Percentiles rank a stretch among this genome's conserved stretches.
phyloP scores from a whole-genome alignment of 768 basidiomycete genomes.

The Phylloporus sp. region DNA sequence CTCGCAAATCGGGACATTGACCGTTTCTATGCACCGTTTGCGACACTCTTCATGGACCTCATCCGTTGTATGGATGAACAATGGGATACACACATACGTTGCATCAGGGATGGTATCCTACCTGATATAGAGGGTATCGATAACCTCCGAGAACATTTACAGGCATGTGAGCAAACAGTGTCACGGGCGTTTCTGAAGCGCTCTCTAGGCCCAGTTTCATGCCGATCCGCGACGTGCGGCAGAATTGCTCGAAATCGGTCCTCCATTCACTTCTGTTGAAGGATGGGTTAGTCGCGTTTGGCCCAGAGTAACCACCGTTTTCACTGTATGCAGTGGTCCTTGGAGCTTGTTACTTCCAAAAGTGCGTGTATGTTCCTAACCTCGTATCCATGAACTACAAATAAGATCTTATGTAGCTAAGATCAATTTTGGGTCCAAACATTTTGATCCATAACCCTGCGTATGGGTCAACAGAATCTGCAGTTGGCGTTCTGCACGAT shows the following conservation, averaged over 20 bases:
- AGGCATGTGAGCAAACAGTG: constrained; percentile 1
- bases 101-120: constrained; percentile 11
- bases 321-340: not conserved
- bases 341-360: not conserved
- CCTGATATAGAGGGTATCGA: constrained; percentile 14
- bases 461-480: not conserved
- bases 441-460: not conserved
- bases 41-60: constrained; percentile 12
- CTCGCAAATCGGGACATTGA: constrained; percentile 1
- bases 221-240: constrained; percentile 14
- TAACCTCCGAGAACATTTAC: constrained; percentile 9
- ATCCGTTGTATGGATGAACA: constrained; percentile 15
- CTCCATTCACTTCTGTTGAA: not conserved
- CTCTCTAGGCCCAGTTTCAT: constrained; percentile 5
- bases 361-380: not conserved
- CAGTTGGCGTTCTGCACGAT: not conserved
- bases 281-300: not conserved
- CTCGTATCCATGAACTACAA: not conserved
- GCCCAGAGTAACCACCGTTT: not conserved
- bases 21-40: constrained; percentile 1
- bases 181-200: not conserved
- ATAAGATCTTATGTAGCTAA: not conserved
- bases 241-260: constrained; percentile 12
- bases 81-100: constrained; percentile 15
- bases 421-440: not conserved